Evolutionary conservation across 495 filamentous ascomycete genomes (phyloP).

Genomic region (Aspergillus heteromorphus): DNA sequence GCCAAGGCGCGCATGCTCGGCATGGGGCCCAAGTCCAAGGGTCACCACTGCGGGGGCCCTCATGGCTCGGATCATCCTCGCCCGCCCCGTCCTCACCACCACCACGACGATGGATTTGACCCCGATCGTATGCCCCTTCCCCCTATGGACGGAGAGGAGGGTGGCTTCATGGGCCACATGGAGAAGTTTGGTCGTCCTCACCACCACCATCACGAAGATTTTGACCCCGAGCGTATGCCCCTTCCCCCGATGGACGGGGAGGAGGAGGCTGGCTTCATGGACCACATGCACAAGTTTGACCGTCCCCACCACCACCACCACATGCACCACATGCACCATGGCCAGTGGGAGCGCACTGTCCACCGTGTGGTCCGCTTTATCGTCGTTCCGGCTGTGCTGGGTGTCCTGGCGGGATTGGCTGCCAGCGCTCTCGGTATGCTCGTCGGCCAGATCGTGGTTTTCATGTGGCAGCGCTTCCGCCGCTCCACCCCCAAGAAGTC

Average conservation of each 20-base stretch:
- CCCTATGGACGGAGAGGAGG: background rate
- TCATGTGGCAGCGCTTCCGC: constrained; percentile 45
- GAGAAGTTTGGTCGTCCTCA: constrained; percentile 23
- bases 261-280: constrained; percentile 2
- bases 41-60: constrained; percentile 21
- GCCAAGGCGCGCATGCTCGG: constrained; percentile 37
- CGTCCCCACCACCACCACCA: constrained; percentile 26
- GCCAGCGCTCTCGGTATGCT: constrained; percentile 52
- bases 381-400: constrained; percentile 41
- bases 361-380: constrained; percentile 46
- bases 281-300: constrained; percentile 17
- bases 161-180: constrained; percentile 11
- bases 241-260: constrained; percentile 7
- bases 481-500: constrained; percentile 25
- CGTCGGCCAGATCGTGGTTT: constrained; percentile 45
- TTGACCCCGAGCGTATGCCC: constrained; percentile 7
- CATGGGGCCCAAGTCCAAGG: constrained; percentile 28
- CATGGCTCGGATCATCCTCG: constrained; percentile 14
- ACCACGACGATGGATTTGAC: constrained; percentile 6
- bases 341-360: constrained; percentile 37
- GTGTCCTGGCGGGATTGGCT: constrained; percentile 44
- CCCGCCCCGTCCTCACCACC: constrained; percentile 6
- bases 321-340: constrained; percentile 28
- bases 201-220: constrained; percentile 16
- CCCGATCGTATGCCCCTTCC: constrained; percentile 11